Conservation (phyloP, 371 early-diverging fungal species). For the Amoeboaphelidium protococcarum region DNA sequence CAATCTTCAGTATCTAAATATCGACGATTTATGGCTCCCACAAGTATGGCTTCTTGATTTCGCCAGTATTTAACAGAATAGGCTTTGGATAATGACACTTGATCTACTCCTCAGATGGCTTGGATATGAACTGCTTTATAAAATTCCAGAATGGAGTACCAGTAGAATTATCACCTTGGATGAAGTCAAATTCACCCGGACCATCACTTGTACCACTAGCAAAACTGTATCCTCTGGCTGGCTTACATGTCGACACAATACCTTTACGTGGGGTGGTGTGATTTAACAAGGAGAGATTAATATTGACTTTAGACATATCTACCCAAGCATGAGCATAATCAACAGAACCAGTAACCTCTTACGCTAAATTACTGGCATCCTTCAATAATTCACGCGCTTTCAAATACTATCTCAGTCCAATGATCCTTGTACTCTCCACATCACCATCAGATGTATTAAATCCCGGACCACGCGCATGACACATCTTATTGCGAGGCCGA, state of each 20-base stretch:
- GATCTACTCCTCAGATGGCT: constrained; percentile 13
- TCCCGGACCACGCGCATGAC: constrained; percentile 14
- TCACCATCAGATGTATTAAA: constrained; percentile 2
- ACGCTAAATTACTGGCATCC: no score
- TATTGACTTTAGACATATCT: constrained; percentile 7
- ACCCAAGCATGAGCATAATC: constrained; percentile 16
- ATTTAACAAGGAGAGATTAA: constrained; percentile 1
- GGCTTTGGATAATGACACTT: constrained; percentile 31
- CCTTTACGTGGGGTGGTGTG: no score
- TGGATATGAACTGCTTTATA: constrained; percentile 12
- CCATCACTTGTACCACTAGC: constrained; percentile 36
- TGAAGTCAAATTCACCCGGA: constrained; percentile 4
- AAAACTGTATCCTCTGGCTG: constrained; percentile 16
- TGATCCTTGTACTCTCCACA: constrained; percentile 21
- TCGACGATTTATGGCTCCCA: constrained; percentile 28
- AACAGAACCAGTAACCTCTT: constrained; percentile 4
- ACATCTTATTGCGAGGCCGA: constrained; percentile 7
- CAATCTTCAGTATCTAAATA: constrained; percentile 20
- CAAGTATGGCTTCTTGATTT: constrained; percentile 15
- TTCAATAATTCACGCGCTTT: constrained; percentile 13
- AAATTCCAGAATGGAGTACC: constrained; percentile 17
- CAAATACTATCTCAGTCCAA: constrained; percentile 19
- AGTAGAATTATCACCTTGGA: constrained; percentile 4
- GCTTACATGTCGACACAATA: constrained; percentile 13
- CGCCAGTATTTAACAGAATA: constrained; percentile 28